A percentile compares a stretch with the other conserved stretches of the same genome.
These are phyloP conservation scores for Cornus kousa DNA, from an alignment of 148 eudicot species.

Conservation along the genomic window DNA sequence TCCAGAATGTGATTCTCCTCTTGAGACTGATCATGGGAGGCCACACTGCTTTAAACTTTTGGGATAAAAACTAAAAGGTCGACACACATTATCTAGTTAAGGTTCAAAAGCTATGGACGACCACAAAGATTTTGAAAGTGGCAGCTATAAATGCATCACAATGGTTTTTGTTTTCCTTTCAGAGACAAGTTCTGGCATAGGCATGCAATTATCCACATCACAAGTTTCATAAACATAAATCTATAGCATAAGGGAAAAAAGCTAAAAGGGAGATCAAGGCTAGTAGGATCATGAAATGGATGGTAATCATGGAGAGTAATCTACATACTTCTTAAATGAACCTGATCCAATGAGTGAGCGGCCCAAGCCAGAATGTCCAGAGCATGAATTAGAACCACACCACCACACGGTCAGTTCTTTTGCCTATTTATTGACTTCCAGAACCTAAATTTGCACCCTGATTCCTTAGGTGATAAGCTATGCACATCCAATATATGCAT, in stretches of 20 bases:
- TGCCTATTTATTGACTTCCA: too few relatives aligned
- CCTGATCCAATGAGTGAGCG: too few relatives aligned
- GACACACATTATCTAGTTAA: neutral
- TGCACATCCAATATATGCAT: too few relatives aligned
- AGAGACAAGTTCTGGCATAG: neutral
- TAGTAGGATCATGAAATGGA: neutral
- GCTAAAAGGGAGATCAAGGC: neutral
- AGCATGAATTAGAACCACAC: too few relatives aligned
- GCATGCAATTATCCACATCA: neutral
- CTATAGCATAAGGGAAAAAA: too few relatives aligned
- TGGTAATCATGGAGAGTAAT: neutral
- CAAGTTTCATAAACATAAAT: neutral
- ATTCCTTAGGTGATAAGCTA: too few relatives aligned
- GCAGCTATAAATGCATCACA: neutral
- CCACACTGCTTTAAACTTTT: neutral
- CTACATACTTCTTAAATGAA: too few relatives aligned
- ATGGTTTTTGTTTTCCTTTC: neutral
- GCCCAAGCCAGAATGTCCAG: too few relatives aligned
- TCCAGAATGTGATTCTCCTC: neutral
- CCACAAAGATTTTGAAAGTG: neutral
- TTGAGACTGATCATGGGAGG: neutral
- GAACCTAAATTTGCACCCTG: too few relatives aligned
- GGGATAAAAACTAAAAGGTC: neutral
- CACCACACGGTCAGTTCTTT: too few relatives aligned
- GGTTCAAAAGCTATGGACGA: neutral